Evolutionary conservation across 2,329 filamentous ascomycete species (phyloP).

Genomic region (Aspergillus oerlinghausenensis): DNA sequence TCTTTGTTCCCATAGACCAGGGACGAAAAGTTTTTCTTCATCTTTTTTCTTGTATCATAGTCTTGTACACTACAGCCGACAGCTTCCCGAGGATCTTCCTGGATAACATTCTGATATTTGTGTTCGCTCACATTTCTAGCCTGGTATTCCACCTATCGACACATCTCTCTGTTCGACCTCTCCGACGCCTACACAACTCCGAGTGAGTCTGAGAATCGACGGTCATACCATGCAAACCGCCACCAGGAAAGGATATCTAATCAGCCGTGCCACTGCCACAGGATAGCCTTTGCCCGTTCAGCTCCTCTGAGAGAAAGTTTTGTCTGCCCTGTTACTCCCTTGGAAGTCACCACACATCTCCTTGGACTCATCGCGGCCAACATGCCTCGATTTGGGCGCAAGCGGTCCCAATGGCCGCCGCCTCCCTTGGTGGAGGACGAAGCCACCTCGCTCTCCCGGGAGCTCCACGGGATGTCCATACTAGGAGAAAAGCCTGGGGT

Average conservation of each 20-base stretch:
- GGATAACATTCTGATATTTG: not conserved
- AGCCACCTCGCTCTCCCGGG: conserved; percentile 37
- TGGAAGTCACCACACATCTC: conserved; percentile 1
- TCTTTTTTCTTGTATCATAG: not conserved
- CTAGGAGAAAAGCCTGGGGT: conserved; percentile 27
- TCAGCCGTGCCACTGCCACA: conserved; percentile 15
- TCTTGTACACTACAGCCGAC: not conserved
- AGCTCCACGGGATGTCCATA: conserved; percentile 31
- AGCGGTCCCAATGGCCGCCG: conserved; percentile 37
- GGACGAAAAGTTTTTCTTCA: not conserved
- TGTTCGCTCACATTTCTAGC: not conserved
- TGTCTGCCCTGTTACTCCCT: conserved; percentile 4
- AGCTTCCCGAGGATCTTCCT: not conserved
- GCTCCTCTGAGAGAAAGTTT: conserved; percentile 5
- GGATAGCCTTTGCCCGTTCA: conserved; percentile 14
- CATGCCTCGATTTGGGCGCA: conserved; percentile 23
- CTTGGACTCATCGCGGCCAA: conserved; percentile 7
- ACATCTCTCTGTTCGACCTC: conserved; percentile 2
- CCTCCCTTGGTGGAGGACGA: conserved; percentile 45
- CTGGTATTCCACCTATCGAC: not conserved
- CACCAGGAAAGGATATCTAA: conserved; percentile 15
- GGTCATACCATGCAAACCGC: conserved; percentile 19
- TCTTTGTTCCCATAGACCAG: conserved; percentile 1
- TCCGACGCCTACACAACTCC: not conserved
- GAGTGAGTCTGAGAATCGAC: conserved; percentile 17